Base-by-base conservation (phyloP, 352 stramenopile species). In the Proteromonas lacertae region DNA sequence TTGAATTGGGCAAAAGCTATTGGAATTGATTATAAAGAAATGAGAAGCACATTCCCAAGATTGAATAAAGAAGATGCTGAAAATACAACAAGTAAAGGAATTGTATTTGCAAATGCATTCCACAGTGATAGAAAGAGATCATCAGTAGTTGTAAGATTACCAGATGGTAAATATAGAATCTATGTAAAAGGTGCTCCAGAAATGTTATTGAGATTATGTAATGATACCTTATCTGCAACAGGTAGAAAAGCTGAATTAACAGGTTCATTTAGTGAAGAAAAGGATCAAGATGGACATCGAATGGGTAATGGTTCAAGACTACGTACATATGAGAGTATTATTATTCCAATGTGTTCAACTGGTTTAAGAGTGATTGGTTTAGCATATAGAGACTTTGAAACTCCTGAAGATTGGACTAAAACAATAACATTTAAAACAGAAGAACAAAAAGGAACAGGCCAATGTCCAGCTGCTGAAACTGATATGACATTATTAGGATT, bases 301-400 rank as follows among this genome's bases (percentile, higher is more conserved):
- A 4, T 12, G 1, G 1, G 34, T 24, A 42, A n/a, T 9, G 17
- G 1, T 4, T 14, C 2, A 2, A 42, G 35, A 14, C 5, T 18
- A 17, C 4, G 4, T 12, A 1, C 2, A 16, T 7, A 41, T 9
- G 32, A 42, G 14, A 36, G 32, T 1, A 51, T 64, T 23, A 75
- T 76, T 39, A 53, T 55, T 2, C 51, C 57, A 32, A 78, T 80
- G 67, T 67, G 67, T 0, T 58, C 78, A 14, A 56, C 48, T 2
- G 66, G 64, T 0, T 50, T 84, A 2, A 63, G 69, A 13, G 81
- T 67, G 2, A 64, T 84, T n/a, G 77, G 66, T 41, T 44, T 84
- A 23, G 63, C 64, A 0, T 61, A 79, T 45, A 57, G 59, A 19
- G 68, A 82, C 36, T 78, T 73, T 36, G 32, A 36, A 0, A 40